Conservation (phyloP, 768 basidiomycete genomes). For the Fibroporia radiculosa region DNA sequence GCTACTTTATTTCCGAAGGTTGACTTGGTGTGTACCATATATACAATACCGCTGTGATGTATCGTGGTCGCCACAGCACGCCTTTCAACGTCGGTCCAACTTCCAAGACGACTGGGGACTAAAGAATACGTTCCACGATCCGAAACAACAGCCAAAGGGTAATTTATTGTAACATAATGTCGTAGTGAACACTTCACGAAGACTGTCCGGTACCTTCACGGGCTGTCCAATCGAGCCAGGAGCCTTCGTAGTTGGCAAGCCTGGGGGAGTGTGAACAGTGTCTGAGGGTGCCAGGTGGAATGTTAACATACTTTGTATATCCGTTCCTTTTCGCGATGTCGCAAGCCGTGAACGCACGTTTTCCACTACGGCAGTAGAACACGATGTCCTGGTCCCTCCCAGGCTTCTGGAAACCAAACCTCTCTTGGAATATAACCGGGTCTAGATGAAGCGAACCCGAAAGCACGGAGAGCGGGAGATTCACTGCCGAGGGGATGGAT, state of each 20-base stretch:
- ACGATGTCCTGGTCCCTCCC: constrained; percentile 62
- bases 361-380: constrained; percentile 89
- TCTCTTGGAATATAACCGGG: constrained; percentile 47
- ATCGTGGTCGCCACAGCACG: no score
- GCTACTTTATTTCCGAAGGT: no score
- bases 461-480: constrained; percentile 79
- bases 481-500: constrained; percentile 87
- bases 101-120: no score
- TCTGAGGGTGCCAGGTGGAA: background rate
- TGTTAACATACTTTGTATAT: constrained; percentile 58
- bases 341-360: constrained; percentile 71
- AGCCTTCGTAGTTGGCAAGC: constrained; percentile 42
- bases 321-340: constrained; percentile 80
- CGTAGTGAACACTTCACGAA: no score
- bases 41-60: no score
- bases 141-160: no score
- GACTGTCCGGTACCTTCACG: constrained; percentile 16
- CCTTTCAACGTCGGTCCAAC: no score
- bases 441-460: constrained; percentile 53
- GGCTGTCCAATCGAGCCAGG: constrained; percentile 46
- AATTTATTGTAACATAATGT: no score
- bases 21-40: no score
- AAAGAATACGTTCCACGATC: no score
- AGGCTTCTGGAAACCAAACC: constrained; percentile 73
- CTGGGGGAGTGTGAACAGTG: constrained; percentile 15